phyloP scores from a whole-genome alignment of 1,284 basidiomycete species.

The Melampsora larici-populina region DNA sequence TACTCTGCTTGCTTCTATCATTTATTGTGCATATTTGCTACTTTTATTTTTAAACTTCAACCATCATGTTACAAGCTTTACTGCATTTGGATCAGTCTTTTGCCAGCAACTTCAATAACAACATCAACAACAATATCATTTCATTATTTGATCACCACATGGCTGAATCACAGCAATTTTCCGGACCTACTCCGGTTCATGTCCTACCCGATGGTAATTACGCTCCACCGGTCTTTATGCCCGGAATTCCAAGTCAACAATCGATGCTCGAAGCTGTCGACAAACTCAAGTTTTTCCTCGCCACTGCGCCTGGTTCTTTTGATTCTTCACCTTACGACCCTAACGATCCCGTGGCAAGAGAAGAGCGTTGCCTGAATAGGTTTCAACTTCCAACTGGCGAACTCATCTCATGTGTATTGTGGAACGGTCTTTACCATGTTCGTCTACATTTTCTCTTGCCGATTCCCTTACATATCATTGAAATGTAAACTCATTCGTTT shows the following conservation, averaged over 20 bases:
- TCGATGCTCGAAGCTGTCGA: constrained; percentile 57
- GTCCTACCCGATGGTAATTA: constrained; percentile 41
- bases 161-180: constrained; percentile 41
- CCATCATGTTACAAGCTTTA: constrained; percentile 34
- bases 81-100: constrained; percentile 36
- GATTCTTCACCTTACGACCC: constrained; percentile 47
- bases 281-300: constrained; percentile 77
- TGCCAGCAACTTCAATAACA: constrained; percentile 18
- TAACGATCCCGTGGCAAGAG: constrained; percentile 45
- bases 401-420: constrained; percentile 80
- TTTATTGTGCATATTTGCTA: not conserved
- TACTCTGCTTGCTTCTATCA: constrained; percentile 5
- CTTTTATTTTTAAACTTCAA: constrained; percentile 3
- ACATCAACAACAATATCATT: not conserved
- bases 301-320: constrained; percentile 63
- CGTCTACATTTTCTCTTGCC: constrained; percentile 39
- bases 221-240: constrained; percentile 41
- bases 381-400: constrained; percentile 80
- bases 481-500: not conserved
- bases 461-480: not conserved
- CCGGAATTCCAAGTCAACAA: constrained; percentile 41
- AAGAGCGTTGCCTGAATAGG: constrained; percentile 62
- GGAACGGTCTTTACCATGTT: constrained; percentile 77
- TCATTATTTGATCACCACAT: constrained; percentile 26
- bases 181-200: constrained; percentile 42